Percentiles rank a stretch among this genome's conserved stretches.
Conservation (phyloP, 306 rosid species). For the Cicer cuneatum region DNA sequence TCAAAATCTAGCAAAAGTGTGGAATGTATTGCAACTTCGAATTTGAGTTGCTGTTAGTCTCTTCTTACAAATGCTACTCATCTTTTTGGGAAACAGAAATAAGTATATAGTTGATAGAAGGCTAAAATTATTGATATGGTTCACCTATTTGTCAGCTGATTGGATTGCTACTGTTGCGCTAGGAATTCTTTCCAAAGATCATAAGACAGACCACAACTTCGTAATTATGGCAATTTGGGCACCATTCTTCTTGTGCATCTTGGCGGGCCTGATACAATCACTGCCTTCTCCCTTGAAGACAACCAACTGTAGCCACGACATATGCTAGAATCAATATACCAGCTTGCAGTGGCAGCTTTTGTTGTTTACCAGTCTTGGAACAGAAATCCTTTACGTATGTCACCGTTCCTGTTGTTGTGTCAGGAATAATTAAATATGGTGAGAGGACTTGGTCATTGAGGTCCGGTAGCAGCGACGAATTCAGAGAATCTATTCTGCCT, state of each 20-base stretch:
- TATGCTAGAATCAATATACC: conserved; percentile 37
- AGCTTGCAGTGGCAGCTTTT: conserved; percentile 9
- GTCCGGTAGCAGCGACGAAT: conserved; percentile 41
- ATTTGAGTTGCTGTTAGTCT: conserved; percentile 41
- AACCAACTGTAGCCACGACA: conserved; percentile 51
- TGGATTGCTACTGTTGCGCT: conserved; percentile 44
- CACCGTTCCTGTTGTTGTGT: conserved; percentile 37
- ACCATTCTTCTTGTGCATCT: conserved; percentile 56
- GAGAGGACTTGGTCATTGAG: conserved; percentile 51
- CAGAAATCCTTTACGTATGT: neutral
- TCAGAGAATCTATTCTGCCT: conserved; percentile 46
- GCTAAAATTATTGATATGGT: conserved; percentile 36
- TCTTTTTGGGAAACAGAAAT: conserved; percentile 43
- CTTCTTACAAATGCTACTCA: conserved; percentile 41
- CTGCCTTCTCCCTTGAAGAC: conserved; percentile 51
- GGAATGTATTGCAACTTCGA: conserved; percentile 49
- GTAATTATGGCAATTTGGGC: conserved; percentile 47
- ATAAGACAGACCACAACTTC: neutral
- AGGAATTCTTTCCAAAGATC: conserved; percentile 36
- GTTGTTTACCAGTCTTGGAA: conserved; percentile 38
- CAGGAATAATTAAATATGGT: conserved; percentile 49
- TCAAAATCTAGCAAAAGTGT: neutral
- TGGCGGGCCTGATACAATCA: conserved; percentile 56
- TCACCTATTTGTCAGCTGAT: conserved; percentile 49
- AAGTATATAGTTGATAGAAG: neutral